Evolutionary conservation across 1,139 yeast genomes (phyloP).

Genomic region (Entelexis paramagnoliae): DNA sequence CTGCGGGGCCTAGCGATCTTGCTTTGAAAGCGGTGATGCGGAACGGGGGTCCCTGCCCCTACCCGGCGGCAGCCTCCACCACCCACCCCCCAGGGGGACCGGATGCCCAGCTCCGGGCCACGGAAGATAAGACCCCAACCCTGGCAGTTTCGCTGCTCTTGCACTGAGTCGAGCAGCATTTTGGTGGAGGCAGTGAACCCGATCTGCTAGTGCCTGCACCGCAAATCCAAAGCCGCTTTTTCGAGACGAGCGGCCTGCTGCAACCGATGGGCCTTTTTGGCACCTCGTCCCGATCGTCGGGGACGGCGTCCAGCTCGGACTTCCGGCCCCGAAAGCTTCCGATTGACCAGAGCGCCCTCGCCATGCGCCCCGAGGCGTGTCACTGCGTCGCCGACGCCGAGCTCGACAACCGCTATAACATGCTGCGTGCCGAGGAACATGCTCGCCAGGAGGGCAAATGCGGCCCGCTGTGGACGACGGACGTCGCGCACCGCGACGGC

Average conservation of each 20-base stretch:
- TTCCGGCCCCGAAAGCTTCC: slow-evolving; percentile 18
- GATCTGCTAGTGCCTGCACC: neutral
- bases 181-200: neutral
- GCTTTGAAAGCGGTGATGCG: neutral
- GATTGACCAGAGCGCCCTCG: slow-evolving; percentile 17
- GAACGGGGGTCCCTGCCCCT: neutral
- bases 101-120: neutral
- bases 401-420: slow-evolving; percentile 24
- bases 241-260: neutral
- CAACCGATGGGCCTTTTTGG: slow-evolving; percentile 4
- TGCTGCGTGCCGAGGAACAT: slow-evolving; percentile 26
- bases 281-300: neutral
- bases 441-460: slow-evolving; percentile 25
- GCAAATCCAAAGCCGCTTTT: neutral
- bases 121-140: neutral
- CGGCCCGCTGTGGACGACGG: slow-evolving; percentile 23
- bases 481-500: slow-evolving; percentile 16
- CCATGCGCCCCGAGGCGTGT: slow-evolving; percentile 22
- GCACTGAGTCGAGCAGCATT: neutral
- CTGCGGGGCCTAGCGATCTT: neutral
- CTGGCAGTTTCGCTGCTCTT: neutral
- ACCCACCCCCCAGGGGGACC: neutral
- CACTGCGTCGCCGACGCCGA: slow-evolving; percentile 25
- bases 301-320: slow-evolving; percentile 4
- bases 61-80: too few relatives aligned